Evolutionary conservation across 805 yeast genomes (phyloP), one percentile per base, ranked within the genome.

Genomic region (Barnettozyma siamensis): DNA sequence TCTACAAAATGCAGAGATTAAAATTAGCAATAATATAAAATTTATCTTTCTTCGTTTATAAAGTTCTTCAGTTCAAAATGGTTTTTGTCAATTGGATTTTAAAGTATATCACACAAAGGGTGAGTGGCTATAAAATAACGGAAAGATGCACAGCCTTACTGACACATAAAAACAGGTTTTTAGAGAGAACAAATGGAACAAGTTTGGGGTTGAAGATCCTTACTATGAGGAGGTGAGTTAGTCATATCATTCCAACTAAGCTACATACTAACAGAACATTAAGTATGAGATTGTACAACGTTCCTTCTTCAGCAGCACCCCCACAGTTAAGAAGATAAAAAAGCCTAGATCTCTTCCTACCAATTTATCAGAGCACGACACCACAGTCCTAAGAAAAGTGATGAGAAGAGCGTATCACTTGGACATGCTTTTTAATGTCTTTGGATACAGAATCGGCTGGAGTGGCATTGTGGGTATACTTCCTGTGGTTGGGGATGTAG

Each of bases 361-460:
- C 10, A 78, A 79, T 1, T 55, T 84, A 15, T 72, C 83, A 2
- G 57, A 53, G 2, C 65, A 74, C 40, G 89, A 85, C 54, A 59
- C 63, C 26, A 54, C 54, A 13, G 62, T 82, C 0, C 59, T 87
- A 48, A 63, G 62, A 32, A 58, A 61, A 18, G 76, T 84, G 37
- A 66, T 76, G 47, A 65, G 74, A 43, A 68, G 74, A 46, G 89
- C 95, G 3, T 79, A 80, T 54, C 68, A 78, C 32, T 65, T 83
- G 51, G 95, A 86, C 54, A 75, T 80, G 70, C 67, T 77, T 57
- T 77, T 87, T 55, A 65, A 66, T 12, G 12, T 43, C 29, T 64
- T 79, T 41, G 89, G 94, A 2, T 62, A 82, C 42, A 70, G 77
- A 43, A 64, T 81, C 43, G 91, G 95, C 2, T 80, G 83, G 78